phyloP scores from a whole-genome alignment of 176 grass and related monocot genomes.

The Saccharum officinarum region DNA sequence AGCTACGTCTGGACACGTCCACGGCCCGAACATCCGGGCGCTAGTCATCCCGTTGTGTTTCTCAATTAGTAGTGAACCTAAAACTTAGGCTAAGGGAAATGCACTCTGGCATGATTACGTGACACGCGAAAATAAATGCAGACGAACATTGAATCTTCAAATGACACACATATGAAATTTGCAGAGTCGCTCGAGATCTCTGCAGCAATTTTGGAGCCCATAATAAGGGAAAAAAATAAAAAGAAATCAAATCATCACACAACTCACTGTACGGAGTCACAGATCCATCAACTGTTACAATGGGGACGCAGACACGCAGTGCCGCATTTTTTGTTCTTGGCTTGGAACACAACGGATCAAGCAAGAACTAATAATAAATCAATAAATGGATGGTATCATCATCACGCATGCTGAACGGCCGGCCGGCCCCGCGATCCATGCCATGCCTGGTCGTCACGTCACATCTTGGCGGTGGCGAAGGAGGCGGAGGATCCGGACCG shows the following conservation, averaged over 20 bases:
- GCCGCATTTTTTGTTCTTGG: background rate
- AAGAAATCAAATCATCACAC: background rate
- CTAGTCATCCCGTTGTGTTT: too few relatives aligned
- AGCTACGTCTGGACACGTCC: too few relatives aligned
- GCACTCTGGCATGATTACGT: too few relatives aligned
- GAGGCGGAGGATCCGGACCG: constrained; percentile 36
- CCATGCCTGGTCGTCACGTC: background rate
- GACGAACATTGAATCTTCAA: background rate
- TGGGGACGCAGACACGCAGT: background rate
- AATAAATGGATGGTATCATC: constrained; percentile 14
- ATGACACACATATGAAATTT: background rate
- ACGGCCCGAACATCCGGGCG: too few relatives aligned
- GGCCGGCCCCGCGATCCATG: too few relatives aligned
- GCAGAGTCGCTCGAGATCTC: background rate
- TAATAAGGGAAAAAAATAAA: background rate
- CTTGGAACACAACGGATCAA: background rate
- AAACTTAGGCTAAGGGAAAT: too few relatives aligned
- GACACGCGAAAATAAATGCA: too few relatives aligned
- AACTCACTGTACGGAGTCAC: constrained; percentile 2
- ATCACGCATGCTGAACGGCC: too few relatives aligned
- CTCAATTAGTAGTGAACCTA: too few relatives aligned
- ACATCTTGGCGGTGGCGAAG: constrained; percentile 49
- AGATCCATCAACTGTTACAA: constrained; percentile 4
- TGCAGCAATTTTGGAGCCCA: background rate
- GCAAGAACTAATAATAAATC: constrained; percentile 1